Evolutionary conservation across 139 green algal species (phyloP), one percentile per base, ranked within the genome.

Genomic region (Tetradesmus obliquus): DNA sequence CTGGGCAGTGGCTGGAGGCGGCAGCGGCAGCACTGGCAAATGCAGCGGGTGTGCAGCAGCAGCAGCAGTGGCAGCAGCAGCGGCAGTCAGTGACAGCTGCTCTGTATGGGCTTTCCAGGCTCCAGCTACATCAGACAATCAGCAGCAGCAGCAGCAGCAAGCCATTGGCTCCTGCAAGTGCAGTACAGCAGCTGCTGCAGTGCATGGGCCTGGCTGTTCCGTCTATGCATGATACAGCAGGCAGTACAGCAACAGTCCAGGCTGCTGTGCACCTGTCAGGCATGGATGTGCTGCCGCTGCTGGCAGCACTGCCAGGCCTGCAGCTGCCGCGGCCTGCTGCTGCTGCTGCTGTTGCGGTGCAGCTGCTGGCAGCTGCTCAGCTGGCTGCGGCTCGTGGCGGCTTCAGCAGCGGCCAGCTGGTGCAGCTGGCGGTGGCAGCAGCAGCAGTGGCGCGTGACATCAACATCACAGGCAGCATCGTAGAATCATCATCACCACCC

Each of bases 211-310:
- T 71, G 72, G 22, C 5, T 7, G 72, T 45, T 17, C 20, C 72
- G 72, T 32, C 9, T 7, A 8, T 7, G 2, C 6, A 51, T 12
- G 72, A 32, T 32, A 17, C 72, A 45, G 72, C 72, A 45, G 72
- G 9, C 13, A 20, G 19, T 45, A 3, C 72, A 81, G 72, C 20
- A 81, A 20, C 20, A 81, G 19, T 20, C 5, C 13, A 53, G 72
- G 72, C 20, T 32, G 19, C 8, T 9, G 72, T 8, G 72, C 72
- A 81, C 9, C 9, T 71, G 7, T 71, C 60, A 71, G 9, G 60
- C 72, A 81, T 81, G 72, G 72, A 81, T 45, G 72, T 81, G 17
- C 72, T 81, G 72, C 72, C 54, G 72, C 72, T 81, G 72, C 72
- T 81, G 72, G 72, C 72, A 45, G 72, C 72, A 9, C 72, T 81